Evolutionary conservation across 164 flowering plant genomes (phyloP), one percentile per base, ranked within the genome.

Genomic region (Macadamia integrifolia): DNA sequence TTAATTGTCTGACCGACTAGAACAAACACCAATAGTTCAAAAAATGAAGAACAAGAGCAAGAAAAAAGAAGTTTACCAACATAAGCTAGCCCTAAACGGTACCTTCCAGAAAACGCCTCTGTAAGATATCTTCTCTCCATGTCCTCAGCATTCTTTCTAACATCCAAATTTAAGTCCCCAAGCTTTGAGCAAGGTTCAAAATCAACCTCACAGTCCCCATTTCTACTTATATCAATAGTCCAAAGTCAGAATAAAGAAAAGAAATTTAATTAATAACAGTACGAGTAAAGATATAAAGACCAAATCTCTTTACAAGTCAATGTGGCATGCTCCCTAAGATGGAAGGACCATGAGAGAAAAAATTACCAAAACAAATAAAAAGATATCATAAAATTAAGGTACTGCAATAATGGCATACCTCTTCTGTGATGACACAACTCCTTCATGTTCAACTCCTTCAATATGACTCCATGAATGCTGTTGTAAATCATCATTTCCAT

Each of bases 171-270:
- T 69, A 91, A 81, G 79, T 87, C 93, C 84, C 83, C 97, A 18
- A 91, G 90, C 92, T 88, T 91, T 68, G 92, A 86, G 83, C 92
- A 91, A 72, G 91, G 87, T 71, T 89, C 97, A 80, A 85, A 81
- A 58, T 83, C 90, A 77, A 71, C 71, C 61, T 71, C 84, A 72
- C 53, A n/a, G 49, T 85, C 79, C 80, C 81, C 79, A 74, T 70
- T 74, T 77, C 82, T 77, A 76, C 69, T 64, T 32, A 72, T 23
- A 69, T 50, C 60, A 70, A 68, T 52, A 31, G 61, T 18, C 23
- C 71, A 69, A 18, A 64, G 62, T 48, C 11, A 3, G 23, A 23
- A 23, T 3, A 53, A 53, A 53, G 14, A 74, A 67, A 35, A 30
- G 61, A 35, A 2, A 35, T 35, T 2, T 35, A 35, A 35, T 35